Percentiles rank a stretch among this genome's conserved stretches.
Conservation (phyloP, 192 early-diverging fungal genomes). For the Lobosporangium transversale region DNA sequence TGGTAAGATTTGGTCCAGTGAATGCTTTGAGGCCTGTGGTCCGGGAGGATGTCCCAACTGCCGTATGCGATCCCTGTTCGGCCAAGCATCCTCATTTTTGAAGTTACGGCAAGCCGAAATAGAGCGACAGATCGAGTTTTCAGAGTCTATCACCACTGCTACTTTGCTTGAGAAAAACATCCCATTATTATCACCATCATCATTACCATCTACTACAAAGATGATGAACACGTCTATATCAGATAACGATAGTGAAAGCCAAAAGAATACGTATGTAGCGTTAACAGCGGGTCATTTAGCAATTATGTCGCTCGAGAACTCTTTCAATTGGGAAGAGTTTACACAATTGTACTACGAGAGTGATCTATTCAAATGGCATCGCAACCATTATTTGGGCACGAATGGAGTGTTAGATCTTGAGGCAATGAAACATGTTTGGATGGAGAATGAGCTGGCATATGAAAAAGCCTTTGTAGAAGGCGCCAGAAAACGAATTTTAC, state of each 20-base stretch:
- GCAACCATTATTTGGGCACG: neutral
- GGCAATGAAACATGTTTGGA: conserved; percentile 21
- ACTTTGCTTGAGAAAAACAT: neutral
- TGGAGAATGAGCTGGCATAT: conserved; percentile 15
- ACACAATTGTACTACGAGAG: conserved; percentile 7
- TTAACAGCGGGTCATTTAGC: neutral
- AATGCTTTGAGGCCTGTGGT: conserved; percentile 9
- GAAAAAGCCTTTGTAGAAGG: conserved; percentile 15
- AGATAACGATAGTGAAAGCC: neutral
- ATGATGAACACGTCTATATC: neutral
- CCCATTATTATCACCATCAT: no score
- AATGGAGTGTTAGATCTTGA: neutral
- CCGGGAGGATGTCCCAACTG: conserved; percentile 22
- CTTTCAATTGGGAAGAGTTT: conserved; percentile 41
- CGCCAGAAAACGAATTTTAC: conserved; percentile 14
- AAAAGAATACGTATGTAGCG: neutral
- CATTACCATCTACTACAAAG: neutral
- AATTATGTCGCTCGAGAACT: conserved; percentile 1
- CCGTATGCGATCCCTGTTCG: conserved; percentile 22
- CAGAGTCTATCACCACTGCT: neutral
- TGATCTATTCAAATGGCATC: conserved; percentile 24
- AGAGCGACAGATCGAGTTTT: conserved; percentile 19
- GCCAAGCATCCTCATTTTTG: conserved; percentile 10
- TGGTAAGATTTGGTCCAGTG: conserved; percentile 14
- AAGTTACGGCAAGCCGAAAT: conserved; percentile 23